Conservation (phyloP, 306 rosid genomes). For the Casuarina glauca region DNA sequence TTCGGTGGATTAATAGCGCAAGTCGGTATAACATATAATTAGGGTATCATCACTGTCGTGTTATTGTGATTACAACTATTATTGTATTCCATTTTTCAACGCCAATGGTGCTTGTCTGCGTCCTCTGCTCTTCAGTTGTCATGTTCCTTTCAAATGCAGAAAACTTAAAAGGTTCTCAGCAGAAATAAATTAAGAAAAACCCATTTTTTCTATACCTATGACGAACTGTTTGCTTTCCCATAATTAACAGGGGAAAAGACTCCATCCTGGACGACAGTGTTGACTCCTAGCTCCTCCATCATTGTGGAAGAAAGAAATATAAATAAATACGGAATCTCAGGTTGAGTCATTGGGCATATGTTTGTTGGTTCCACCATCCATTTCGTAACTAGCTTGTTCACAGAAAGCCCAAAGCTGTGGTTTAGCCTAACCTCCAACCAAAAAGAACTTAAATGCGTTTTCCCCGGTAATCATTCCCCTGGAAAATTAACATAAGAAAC, state of each 20-base stretch:
- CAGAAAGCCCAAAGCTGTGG: no score
- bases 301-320: not conserved
- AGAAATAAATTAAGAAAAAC: not conserved
- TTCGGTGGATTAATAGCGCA: not conserved
- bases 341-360: not conserved
- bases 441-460: no score
- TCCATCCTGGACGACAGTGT: not conserved
- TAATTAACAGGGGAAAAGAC: not conserved
- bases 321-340: not conserved
- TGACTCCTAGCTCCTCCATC: not conserved
- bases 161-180: not conserved
- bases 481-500: no score
- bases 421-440: no score
- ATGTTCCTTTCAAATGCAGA: no score
- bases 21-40: not conserved
- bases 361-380: not conserved
- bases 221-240: not conserved
- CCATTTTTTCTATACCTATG: not conserved
- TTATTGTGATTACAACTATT: not conserved
- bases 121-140: not conserved
- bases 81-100: not conserved
- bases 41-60: not conserved
- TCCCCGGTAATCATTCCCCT: no score
- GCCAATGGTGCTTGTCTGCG: not conserved
- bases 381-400: not conserved